A percentile compares a stretch with the other conserved stretches of the same genome.
Evolutionary conservation across 139 green algal species (phyloP).

Genomic region (Chlamydomonas incerta): DNA sequence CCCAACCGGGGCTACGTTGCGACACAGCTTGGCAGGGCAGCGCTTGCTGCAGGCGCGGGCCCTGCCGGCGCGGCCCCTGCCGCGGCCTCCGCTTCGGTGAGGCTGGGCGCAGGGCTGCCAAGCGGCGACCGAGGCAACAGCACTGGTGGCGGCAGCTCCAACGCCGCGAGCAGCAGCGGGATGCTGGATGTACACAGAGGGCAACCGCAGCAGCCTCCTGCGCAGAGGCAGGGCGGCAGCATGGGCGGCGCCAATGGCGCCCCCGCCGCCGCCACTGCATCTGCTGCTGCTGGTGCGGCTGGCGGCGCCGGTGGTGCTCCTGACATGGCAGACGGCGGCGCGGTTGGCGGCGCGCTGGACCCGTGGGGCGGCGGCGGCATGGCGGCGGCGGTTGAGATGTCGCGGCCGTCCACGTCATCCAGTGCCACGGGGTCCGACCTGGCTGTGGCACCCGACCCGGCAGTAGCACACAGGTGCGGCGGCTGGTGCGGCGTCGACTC

Average conservation of each 20-base stretch:
- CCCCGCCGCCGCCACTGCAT: neutral
- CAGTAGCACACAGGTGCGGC: too few relatives aligned
- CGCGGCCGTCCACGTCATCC: slow-evolving; percentile 25
- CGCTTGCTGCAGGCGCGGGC: too few relatives aligned
- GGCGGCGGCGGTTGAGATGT: slow-evolving; percentile 35
- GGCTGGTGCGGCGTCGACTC: too few relatives aligned
- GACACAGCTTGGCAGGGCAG: too few relatives aligned
- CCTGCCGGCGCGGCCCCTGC: too few relatives aligned
- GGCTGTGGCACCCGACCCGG: neutral
- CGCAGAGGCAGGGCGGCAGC: neutral
- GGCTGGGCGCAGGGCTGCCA: too few relatives aligned
- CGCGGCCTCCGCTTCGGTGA: too few relatives aligned
- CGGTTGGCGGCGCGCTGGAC: neutral
- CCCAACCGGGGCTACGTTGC: too few relatives aligned
- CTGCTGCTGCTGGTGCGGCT: neutral
- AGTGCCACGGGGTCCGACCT: neutral
- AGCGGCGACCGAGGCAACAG: neutral
- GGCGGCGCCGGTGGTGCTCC: too few relatives aligned
- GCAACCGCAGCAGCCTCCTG: neutral
- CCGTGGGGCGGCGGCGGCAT: slow-evolving; percentile 13
- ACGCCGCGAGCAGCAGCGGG: neutral
- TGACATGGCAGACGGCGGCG: neutral
- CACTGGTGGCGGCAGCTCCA: neutral
- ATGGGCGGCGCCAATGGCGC: too few relatives aligned
- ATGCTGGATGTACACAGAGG: too few relatives aligned